These are phyloP conservation scores for Apiotrichum gracile DNA, from an alignment of 1,284 basidiomycete species.

Conservation along the genomic window DNA sequence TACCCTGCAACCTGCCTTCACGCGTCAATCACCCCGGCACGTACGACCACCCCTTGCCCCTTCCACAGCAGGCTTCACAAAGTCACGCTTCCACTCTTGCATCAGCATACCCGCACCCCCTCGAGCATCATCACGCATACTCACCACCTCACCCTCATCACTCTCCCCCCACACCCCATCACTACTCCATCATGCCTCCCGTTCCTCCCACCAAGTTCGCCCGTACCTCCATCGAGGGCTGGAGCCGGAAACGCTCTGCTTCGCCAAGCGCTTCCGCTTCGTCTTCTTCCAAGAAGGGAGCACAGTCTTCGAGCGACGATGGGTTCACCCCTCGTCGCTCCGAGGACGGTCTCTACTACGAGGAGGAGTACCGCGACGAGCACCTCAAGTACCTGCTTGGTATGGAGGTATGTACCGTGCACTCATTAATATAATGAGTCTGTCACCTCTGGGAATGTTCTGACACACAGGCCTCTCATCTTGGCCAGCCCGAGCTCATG, in stretches of 20 bases:
- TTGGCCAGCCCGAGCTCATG: slow-evolving; percentile 88
- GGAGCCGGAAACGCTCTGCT: slow-evolving; percentile 38
- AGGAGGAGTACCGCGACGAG: slow-evolving; percentile 93
- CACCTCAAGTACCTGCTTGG: slow-evolving; percentile 88
- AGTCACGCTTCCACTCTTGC: background rate
- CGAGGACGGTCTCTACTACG: slow-evolving; percentile 52
- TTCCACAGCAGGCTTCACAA: background rate
- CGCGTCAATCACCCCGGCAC: background rate
- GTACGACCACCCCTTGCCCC: background rate
- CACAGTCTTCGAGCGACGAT: background rate
- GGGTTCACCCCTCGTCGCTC: slow-evolving; percentile 14
- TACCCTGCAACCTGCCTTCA: background rate
- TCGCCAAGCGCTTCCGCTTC: slow-evolving; percentile 24
- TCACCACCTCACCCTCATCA: background rate
- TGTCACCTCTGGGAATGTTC: background rate
- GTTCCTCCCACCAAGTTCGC: slow-evolving; percentile 35
- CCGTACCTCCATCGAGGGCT: slow-evolving; percentile 39
- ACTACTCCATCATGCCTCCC: slow-evolving; percentile 30
- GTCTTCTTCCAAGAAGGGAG: slow-evolving; percentile 15
- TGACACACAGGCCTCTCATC: slow-evolving; percentile 62
- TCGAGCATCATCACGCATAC: background rate
- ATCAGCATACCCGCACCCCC: background rate
- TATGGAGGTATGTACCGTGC: slow-evolving; percentile 75
- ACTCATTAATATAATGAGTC: too few species aligned
- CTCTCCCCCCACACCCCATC: background rate